Conservation (phyloP, 1,139 yeast genomes). For the Hansenula anomala region DNA sequence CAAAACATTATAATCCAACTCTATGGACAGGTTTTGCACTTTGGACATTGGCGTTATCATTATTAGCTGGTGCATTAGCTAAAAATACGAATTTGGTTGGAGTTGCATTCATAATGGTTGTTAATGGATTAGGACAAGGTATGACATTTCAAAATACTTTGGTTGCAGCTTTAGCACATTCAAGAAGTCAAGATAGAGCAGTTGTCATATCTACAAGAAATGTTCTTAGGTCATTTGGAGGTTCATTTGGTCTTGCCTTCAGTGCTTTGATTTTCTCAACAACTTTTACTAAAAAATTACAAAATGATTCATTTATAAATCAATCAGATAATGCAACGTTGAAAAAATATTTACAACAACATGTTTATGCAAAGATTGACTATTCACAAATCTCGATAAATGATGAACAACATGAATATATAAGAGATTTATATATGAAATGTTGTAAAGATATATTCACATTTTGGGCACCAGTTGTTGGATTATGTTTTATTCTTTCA, state of each 20-base stretch:
- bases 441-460: background rate
- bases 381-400: background rate
- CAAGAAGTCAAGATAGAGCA: slow-evolving; percentile 46
- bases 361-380: slow-evolving; percentile 1
- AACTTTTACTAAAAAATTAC: slow-evolving; percentile 23
- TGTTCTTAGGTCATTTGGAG: slow-evolving; percentile 49
- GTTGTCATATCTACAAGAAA: slow-evolving; percentile 52
- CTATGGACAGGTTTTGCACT: slow-evolving; percentile 35
- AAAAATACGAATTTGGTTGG: slow-evolving; percentile 30
- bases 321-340: background rate
- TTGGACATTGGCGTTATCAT: slow-evolving; percentile 38
- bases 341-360: background rate
- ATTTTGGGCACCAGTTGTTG: slow-evolving; percentile 2
- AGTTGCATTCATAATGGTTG: slow-evolving; percentile 31
- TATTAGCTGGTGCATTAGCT: slow-evolving; percentile 29
- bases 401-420: background rate
- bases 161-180: slow-evolving; percentile 52
- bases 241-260: slow-evolving; percentile 49
- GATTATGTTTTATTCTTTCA: background rate
- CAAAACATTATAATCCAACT: slow-evolving; percentile 37
- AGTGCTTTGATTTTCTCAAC: slow-evolving; percentile 36
- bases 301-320: background rate
- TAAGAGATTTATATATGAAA: slow-evolving; percentile 2
- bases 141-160: slow-evolving; percentile 51
- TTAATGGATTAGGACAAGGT: slow-evolving; percentile 48